Conservation (phyloP, 2,329 filamentous ascomycete genomes). For the Dothideomycetes sp. region DNA sequence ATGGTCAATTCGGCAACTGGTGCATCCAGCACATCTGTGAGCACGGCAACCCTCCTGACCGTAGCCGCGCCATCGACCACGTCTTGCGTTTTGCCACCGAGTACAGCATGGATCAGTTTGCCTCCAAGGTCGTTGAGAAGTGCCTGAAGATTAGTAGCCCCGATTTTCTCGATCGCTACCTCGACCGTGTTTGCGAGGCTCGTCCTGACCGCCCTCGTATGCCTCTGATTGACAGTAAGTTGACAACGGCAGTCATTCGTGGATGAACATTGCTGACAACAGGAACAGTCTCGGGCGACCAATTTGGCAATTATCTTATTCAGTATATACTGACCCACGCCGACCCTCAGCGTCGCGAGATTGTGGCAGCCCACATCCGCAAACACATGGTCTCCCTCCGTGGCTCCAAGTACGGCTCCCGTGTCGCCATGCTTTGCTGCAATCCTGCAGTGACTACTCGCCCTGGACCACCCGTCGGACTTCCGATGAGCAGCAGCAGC, state of each 20-base stretch:
- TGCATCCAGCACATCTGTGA: conserved; percentile 99
- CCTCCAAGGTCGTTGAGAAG: conserved; percentile 98
- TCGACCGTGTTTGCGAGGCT: conserved; percentile 87
- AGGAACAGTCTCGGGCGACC: conserved; percentile 71
- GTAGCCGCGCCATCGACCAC: conserved; percentile 87
- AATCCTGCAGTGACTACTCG: conserved; percentile 85
- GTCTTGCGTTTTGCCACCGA: conserved; percentile 87
- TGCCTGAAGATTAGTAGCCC: conserved; percentile 90
- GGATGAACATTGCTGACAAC: conserved; percentile 12
- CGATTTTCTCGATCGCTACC: conserved; percentile 85
- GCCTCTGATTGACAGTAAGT: conserved; percentile 80
- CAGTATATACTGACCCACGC: conserved; percentile 94
- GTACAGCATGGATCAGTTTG: conserved; percentile 98
- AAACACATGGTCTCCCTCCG: conserved; percentile 99
- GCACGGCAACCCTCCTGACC: conserved; percentile 82
- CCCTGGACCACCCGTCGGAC: conserved; percentile 69
- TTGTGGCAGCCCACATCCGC: conserved; percentile 84
- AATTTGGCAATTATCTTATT: conserved; percentile 97
- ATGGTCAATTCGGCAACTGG: conserved; percentile 98
- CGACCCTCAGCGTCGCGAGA: conserved; percentile 75
- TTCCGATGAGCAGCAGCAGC: conserved; percentile 18
- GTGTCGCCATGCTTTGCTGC: conserved; percentile 97
- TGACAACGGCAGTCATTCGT: background rate
- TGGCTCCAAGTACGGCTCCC: conserved; percentile 95
- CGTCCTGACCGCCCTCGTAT: conserved; percentile 86